Evolutionary conservation across 2,329 filamentous ascomycete genomes (phyloP), one percentile per base, ranked within the genome.

Genomic region (Arthrobotrys iridis): DNA sequence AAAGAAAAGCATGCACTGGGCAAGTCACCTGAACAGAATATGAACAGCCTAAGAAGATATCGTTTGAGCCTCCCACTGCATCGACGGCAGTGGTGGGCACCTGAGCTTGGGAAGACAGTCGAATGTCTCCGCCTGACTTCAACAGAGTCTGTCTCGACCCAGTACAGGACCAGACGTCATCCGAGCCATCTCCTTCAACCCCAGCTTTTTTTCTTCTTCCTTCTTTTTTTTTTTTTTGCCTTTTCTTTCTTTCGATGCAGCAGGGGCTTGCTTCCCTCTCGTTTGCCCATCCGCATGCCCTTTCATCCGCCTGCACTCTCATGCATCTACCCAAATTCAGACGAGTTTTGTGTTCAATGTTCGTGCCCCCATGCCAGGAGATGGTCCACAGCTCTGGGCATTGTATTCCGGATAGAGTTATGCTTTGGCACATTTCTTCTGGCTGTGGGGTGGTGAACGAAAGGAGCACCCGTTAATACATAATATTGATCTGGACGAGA

Each of bases 121-220:
- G 28, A 57, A 62, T 45, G 40, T 66, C 45, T 33, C 62, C 62
- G 48, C 62, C 62, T 66, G 62, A 66, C 62, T 48, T 50, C 30
- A 11, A 33, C 22, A 13, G 18, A 20, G 7, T 22, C 43, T 22
- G 30, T 41, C 15, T 52, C 20, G 58, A 40, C 13, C 37, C 0
- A 52, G 20, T n/a, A 10, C 8, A 18, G 55, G 22, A 33, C 24
- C 13, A 43, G 37, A 59, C 55, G 55, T 59, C 55, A 59, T 59
- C 35, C 18, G 55, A 28, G 22, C 33, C 26, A 28, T 30, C 28
- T 18, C 28, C 40, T 18, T 48, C 43, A 48, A 45, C 22, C 30
- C 50, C 52, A 18, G 26, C 18, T 28, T 41, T 58, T 41, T n/a
- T n/a, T n/a, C n/a, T n/a, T n/a, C n/a, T n/a, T n/a, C n/a, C n/a